A percentile compares a stretch with the other conserved stretches of the same genome.
Evolutionary conservation across 1,139 yeast genomes (phyloP).

Genomic region (Yamadazyma aaseri): DNA sequence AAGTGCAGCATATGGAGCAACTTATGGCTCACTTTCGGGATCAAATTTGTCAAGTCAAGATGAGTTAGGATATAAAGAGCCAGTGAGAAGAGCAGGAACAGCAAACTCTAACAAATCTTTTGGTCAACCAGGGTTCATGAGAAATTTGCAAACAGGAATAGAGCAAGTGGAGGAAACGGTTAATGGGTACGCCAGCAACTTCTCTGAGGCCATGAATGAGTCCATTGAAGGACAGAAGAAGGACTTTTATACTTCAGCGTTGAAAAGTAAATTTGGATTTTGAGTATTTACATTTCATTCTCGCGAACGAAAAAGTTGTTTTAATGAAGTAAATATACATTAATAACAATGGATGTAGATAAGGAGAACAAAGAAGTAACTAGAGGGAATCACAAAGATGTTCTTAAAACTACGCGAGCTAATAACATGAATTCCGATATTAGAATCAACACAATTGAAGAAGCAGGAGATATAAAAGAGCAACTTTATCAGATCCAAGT

Average conservation of each 20-base stretch:
- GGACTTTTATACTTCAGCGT: constrained; percentile 50
- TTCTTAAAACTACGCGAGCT: too few species aligned
- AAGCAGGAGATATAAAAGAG: constrained; percentile 7
- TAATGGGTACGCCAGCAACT: constrained; percentile 56
- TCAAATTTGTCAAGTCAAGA: constrained; percentile 7
- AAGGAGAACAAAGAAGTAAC: too few species aligned
- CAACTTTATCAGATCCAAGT: constrained; percentile 33
- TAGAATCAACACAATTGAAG: too few species aligned
- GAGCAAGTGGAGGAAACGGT: constrained; percentile 55
- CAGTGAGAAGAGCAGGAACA: constrained; percentile 33
- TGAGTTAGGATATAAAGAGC: constrained; percentile 47
- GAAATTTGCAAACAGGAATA: constrained; percentile 50
- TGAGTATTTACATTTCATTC: too few species aligned
- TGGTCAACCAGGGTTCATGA: constrained; percentile 41
- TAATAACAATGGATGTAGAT: too few species aligned
- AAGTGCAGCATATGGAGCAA: constrained; percentile 24
- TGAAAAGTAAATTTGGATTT: constrained; percentile 55
- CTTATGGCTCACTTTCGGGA: constrained; percentile 10
- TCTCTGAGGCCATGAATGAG: constrained; percentile 56
- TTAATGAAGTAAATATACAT: too few species aligned
- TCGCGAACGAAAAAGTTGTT: too few species aligned
- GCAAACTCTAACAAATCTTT: constrained; percentile 14
- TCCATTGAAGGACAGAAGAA: constrained; percentile 50
- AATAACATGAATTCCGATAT: too few species aligned
- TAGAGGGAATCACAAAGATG: too few species aligned